Percentiles rank a stretch among this genome's conserved stretches.
Evolutionary conservation across 1,284 basidiomycete species (phyloP).

Genomic region (Somion occarium): DNA sequence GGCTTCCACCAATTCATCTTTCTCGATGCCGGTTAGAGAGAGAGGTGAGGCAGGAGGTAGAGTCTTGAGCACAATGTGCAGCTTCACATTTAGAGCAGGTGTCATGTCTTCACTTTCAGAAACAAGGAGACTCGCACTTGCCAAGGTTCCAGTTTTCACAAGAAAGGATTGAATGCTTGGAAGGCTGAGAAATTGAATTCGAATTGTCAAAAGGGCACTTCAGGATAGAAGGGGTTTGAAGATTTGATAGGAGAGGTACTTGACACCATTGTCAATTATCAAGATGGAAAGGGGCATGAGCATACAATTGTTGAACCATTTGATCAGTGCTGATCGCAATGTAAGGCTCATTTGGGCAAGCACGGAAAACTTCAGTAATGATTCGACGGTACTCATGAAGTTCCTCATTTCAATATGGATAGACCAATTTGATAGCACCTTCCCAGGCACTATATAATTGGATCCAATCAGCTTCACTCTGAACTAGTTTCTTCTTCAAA

Average conservation of each 20-base stretch:
- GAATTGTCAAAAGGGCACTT: background rate
- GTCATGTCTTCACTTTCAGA: background rate
- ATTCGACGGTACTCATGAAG: constrained; percentile 21
- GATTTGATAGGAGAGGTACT: background rate
- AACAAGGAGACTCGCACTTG: background rate
- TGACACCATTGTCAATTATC: background rate
- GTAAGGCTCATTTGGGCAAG: background rate
- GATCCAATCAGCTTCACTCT: constrained; percentile 22
- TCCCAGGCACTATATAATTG: constrained; percentile 18
- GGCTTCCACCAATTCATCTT: background rate
- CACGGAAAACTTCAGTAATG: constrained; percentile 13
- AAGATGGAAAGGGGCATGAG: background rate
- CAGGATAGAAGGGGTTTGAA: background rate
- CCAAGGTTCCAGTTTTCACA: background rate
- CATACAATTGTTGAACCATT: background rate
- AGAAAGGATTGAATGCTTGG: background rate
- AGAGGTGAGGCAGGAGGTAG: background rate
- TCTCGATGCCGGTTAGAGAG: background rate
- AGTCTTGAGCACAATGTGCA: background rate
- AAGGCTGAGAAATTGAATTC: constrained; percentile 1
- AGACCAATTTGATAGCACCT: constrained; percentile 21
- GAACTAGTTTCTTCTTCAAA: constrained; percentile 4
- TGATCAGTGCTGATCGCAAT: background rate
- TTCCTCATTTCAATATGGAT: constrained; percentile 24
- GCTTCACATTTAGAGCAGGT: background rate